Conservation (phyloP, 2,329 filamentous ascomycete genomes). For the Fusarium sp. region DNA sequence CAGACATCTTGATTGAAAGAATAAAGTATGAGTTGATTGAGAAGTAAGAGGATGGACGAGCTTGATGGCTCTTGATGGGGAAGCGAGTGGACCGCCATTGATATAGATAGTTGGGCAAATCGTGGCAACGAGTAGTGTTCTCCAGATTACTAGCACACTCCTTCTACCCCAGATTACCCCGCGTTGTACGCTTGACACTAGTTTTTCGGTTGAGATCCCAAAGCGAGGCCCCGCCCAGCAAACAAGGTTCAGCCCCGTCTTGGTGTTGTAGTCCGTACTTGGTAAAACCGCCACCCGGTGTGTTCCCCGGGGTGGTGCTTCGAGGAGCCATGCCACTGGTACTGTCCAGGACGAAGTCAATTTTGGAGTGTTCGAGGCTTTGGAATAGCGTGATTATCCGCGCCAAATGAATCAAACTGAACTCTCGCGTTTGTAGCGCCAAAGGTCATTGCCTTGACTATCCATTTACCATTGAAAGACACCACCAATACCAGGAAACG, state of each 20-base stretch:
- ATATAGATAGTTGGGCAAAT: conserved; percentile 12
- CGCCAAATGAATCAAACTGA: too few species aligned
- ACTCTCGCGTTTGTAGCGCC: neutral
- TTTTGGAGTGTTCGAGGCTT: neutral
- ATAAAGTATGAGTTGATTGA: neutral
- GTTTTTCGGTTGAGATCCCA: neutral
- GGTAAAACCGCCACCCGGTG: neutral
- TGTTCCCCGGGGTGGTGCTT: neutral
- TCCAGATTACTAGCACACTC: neutral
- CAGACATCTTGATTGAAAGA: conserved; percentile 1
- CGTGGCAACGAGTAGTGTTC: conserved; percentile 1
- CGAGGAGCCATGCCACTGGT: neutral
- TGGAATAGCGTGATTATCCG: neutral
- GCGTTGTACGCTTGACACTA: conserved; percentile 9
- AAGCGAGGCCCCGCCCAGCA: neutral
- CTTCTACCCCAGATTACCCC: conserved; percentile 37
- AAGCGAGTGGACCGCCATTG: conserved; percentile 5
- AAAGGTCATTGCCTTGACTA: neutral
- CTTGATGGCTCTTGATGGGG: neutral
- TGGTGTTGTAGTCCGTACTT: neutral
- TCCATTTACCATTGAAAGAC: neutral
- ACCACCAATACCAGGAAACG: neutral
- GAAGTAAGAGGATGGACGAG: neutral
- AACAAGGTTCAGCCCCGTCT: conserved; percentile 20
- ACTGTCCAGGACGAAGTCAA: neutral